Base-by-base conservation (phyloP, 106 monocot species). In the Allium sativum region DNA sequence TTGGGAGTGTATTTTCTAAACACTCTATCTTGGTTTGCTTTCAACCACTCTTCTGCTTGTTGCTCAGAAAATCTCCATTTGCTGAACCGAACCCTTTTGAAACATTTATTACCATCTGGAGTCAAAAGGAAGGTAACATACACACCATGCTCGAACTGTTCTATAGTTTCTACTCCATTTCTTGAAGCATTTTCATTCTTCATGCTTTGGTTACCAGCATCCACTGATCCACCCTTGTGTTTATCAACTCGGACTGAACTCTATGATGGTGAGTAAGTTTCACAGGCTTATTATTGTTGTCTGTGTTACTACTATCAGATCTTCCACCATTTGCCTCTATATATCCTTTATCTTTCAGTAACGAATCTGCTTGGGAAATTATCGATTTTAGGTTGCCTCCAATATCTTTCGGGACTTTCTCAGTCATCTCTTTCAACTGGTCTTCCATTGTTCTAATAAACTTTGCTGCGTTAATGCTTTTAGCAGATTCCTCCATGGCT, bases 141-240 rank as follows among this genome's bases (percentile, higher is more conserved):
- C 50, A 93, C 88, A 31, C 84, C 92, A 52, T 78, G 88, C 63
- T 88, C 92, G 63, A 93, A 93, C 54, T 84, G 92, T 55, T 92
- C 92, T 20, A 71, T 31, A 31, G 31, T 31, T 31, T 31, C 31
- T 31, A 31, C 31, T 31, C 41, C 62, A 68, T 0, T 48, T 77
- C 61, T 15, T 48, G 48, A 12, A 10, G 48, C 10, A 48, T 10
- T 12, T 3, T 10, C 6, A 48, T 53, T 44, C 58, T 66, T 72
- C 71, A 48, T 75, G 53, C 55, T 45, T 67, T 43, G 47, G 42
- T 40, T 65, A 55, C 11, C 48, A 5, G 48, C 15, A 48, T 10
- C 48, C 48, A 12, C 4, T 5, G 1, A 48, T 10, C 48, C 48
- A 12, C 4, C 48, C 55, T 13, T 17, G 13, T 52, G 5, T 31